A percentile compares a stretch with the other conserved stretches of the same genome.
Conservation (phyloP, 495 filamentous ascomycete genomes). For the Aspergillus indologenus region DNA sequence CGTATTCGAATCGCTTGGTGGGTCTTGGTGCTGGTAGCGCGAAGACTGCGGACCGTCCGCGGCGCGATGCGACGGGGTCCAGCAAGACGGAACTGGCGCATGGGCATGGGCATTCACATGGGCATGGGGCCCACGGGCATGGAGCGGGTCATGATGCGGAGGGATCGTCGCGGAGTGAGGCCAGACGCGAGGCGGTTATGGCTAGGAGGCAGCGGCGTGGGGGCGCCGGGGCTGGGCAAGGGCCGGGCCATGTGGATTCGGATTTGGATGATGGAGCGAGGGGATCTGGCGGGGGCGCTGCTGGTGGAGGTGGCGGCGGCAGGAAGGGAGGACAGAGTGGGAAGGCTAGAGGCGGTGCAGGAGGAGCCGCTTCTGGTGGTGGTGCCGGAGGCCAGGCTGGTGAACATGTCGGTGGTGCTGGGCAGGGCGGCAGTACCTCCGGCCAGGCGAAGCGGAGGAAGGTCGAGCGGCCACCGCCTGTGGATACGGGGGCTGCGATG, state of each 20-base stretch:
- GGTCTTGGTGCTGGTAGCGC: constrained; percentile 41
- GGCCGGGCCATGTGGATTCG: constrained; percentile 54
- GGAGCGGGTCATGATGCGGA: constrained; percentile 64
- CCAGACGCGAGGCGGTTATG: constrained; percentile 71
- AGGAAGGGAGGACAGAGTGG: constrained; percentile 52
- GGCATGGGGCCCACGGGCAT: neutral
- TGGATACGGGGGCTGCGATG: constrained; percentile 53
- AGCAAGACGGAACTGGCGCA: constrained; percentile 48
- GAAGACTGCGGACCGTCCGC: constrained; percentile 65
- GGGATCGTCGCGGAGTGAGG: constrained; percentile 72
- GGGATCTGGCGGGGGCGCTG: neutral
- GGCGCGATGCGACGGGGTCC: constrained; percentile 67
- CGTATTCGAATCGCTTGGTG: constrained; percentile 72
- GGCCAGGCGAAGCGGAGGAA: constrained; percentile 69
- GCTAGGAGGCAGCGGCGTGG: constrained; percentile 68
- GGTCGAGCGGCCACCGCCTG: constrained; percentile 59
- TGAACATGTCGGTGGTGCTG: constrained; percentile 10
- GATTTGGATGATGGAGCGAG: constrained; percentile 68
- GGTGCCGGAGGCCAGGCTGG: constrained; percentile 34
- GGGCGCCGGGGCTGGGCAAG: neutral
- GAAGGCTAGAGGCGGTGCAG: constrained; percentile 56
- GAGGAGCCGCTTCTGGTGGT: constrained; percentile 33
- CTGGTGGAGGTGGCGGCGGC: constrained; percentile 25
- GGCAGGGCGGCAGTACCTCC: constrained; percentile 13
- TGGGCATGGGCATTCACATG: neutral